Evolutionary conservation across 2,329 filamentous ascomycete genomes (phyloP), one percentile per base, ranked within the genome.

Genomic region (Fusarium guadeloupense): DNA sequence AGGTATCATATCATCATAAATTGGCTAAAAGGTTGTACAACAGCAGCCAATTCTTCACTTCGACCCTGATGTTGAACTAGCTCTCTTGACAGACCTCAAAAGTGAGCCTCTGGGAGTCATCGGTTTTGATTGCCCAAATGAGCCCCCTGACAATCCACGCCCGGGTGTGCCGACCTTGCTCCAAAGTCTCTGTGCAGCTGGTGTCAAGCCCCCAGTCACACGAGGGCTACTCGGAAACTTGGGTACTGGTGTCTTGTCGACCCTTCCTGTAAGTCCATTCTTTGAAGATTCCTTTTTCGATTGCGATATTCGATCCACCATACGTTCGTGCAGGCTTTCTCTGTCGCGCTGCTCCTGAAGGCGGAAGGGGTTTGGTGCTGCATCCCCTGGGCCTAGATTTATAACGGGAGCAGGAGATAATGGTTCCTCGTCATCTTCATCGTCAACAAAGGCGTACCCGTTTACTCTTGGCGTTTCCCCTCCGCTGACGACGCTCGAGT

Each of bases 361-460:
- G 54, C 86, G 87, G 75, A 98, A 98, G 0, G 92, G 93, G 63
- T 90, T 96, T 1, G 85, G 95, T 1, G 85, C 85, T n/a, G 84
- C 75, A 69, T 88, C 83, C 13, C 84, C 82, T 9, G 83, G 78
- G 2, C 86, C 83, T 8, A 90, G 77, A 48, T 88, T 77, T 69
- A 89, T 81, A 59, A 78, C 62, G n/a, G 80, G 76, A 39, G 72
- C 59, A 12, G 69, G 33, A 9, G 37, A 31, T 8, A 48, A 20
- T 6, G 49, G n/a, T 8, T 71, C 66, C 14, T 79, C 78, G 14
- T 82, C 84, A 34, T 85, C 82, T 42, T 90, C 90, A 52, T 96
- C 92, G 66, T 97, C 93, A 30, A 99, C 93, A 75, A 97, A 98
- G 0, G 92, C 86, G 74, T 97, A 99, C 2, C 95, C 95, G 62